phyloP scores from a whole-genome alignment of 2,329 filamentous ascomycete species.

The Didymella exigua region DNA sequence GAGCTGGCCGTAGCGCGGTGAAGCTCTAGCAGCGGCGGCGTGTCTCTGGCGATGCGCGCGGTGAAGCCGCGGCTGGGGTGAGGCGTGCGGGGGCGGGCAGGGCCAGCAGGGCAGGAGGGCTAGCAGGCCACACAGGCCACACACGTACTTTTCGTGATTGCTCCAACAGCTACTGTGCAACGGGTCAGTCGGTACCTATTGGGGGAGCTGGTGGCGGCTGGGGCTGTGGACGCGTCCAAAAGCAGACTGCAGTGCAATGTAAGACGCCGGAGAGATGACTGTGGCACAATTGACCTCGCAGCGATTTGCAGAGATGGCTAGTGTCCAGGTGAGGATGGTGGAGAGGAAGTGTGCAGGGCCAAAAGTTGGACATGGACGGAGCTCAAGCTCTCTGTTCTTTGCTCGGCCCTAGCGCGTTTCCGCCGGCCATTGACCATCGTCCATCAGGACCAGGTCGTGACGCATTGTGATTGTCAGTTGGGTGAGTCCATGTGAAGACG shows the following conservation, averaged over 20 bases:
- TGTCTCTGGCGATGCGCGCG: slow-evolving; percentile 5
- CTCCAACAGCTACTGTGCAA: slow-evolving; percentile 18
- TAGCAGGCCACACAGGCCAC: background rate
- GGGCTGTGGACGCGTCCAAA: slow-evolving; percentile 34
- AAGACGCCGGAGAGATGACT: slow-evolving; percentile 29
- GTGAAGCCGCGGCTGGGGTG: background rate
- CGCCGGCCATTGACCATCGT: background rate
- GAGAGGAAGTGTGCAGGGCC: slow-evolving; percentile 2
- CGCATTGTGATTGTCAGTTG: background rate
- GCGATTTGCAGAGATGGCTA: slow-evolving; percentile 13
- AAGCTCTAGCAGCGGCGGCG: slow-evolving; percentile 14
- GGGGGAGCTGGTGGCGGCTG: slow-evolving; percentile 12
- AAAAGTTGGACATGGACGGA: slow-evolving; percentile 6
- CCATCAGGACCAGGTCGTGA: background rate
- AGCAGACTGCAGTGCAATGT: slow-evolving; percentile 37
- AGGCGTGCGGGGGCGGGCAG: background rate
- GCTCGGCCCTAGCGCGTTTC: slow-evolving; percentile 8
- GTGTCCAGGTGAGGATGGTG: slow-evolving; percentile 13
- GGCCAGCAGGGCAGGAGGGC: background rate
- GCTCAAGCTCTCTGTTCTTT: slow-evolving; percentile 12
- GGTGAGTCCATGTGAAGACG: background rate
- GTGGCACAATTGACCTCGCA: slow-evolving; percentile 32
- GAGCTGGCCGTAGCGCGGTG: slow-evolving; percentile 12
- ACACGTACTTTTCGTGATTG: slow-evolving; percentile 8
- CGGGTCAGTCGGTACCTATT: background rate